Percentiles rank a stretch among this genome's conserved stretches.
Evolutionary conservation across 2,329 filamentous ascomycete genomes (phyloP).

Genomic region (Dothideomycetes sp.): DNA sequence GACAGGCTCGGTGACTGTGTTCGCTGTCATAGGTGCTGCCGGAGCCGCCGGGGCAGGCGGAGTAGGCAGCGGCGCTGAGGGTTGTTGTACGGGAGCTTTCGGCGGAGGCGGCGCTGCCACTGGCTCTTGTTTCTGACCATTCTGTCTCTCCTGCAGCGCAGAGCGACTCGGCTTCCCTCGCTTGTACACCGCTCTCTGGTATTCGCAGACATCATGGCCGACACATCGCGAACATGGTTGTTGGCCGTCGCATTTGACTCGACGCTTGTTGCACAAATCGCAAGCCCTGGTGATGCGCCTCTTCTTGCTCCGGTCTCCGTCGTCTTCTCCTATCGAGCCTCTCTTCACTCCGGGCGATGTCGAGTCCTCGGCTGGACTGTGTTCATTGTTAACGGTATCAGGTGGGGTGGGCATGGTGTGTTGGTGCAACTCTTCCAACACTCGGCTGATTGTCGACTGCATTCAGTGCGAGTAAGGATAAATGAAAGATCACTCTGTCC

Average conservation of each 20-base stretch:
- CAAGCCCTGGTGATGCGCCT: slow-evolving; percentile 11
- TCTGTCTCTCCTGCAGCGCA: slow-evolving; percentile 9
- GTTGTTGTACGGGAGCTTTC: neutral
- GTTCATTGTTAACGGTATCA: slow-evolving; percentile 1
- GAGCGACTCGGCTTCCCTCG: slow-evolving; percentile 13
- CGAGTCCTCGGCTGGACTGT: slow-evolving; percentile 7
- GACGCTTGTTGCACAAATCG: slow-evolving; percentile 13
- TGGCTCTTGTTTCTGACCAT: slow-evolving; percentile 12
- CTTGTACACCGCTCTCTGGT: slow-evolving; percentile 11
- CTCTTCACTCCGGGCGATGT: slow-evolving; percentile 8
- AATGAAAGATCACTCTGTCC: slow-evolving; percentile 1
- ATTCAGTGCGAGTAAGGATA: too few species aligned
- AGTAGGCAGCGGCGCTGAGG: neutral
- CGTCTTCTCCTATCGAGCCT: slow-evolving; percentile 3
- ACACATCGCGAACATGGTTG: slow-evolving; percentile 11
- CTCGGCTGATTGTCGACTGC: neutral
- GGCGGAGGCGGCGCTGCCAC: slow-evolving; percentile 4
- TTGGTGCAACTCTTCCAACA: neutral
- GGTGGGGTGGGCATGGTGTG: slow-evolving; percentile 9
- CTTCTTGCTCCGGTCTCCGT: slow-evolving; percentile 9
- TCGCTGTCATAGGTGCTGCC: slow-evolving; percentile 2
- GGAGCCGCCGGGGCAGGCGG: neutral
- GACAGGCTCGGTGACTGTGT: neutral
- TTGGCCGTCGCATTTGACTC: slow-evolving; percentile 11
- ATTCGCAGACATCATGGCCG: slow-evolving; percentile 11